phyloP scores from a whole-genome alignment of 208 protist genomes.

The Trypanosoma melophagium region DNA sequence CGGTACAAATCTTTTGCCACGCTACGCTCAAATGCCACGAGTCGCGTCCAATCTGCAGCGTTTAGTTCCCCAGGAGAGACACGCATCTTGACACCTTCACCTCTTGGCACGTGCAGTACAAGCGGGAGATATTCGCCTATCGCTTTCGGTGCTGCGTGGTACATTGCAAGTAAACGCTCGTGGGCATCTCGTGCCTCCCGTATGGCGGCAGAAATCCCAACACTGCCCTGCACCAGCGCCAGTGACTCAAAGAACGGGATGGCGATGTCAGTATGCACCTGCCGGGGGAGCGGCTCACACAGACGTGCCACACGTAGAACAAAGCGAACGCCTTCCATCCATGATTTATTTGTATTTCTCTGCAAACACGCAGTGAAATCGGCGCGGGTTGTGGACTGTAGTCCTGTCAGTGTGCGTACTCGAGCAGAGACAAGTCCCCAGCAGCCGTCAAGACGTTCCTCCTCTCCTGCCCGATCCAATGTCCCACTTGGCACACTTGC shows the following conservation, averaged over 20 bases:
- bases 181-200: conserved; percentile 56
- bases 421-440: conserved; percentile 56
- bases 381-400: conserved; percentile 12
- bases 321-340: conserved; percentile 40
- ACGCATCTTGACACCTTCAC: neutral
- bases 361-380: conserved; percentile 18
- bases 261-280: conserved; percentile 36
- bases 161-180: conserved; percentile 56
- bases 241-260: conserved; percentile 66
- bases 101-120: conserved; percentile 29
- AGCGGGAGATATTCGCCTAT: conserved; percentile 47
- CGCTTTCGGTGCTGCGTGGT: conserved; percentile 40
- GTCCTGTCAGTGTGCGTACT: conserved; percentile 37
- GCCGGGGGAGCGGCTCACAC: conserved; percentile 57
- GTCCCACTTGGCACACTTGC: conserved; percentile 39
- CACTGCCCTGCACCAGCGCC: conserved; percentile 29
- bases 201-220: conserved; percentile 4
- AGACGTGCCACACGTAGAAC: conserved; percentile 35
- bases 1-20: conserved; percentile 65
- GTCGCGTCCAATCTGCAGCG: conserved; percentile 60
- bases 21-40: conserved; percentile 67
- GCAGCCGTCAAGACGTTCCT: conserved; percentile 58
- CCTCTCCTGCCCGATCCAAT: conserved; percentile 37
- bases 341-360: conserved; percentile 1
- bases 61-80: conserved; percentile 37